Base-by-base conservation (phyloP, 2,329 filamentous ascomycete species). In the Penicillium sp. region DNA sequence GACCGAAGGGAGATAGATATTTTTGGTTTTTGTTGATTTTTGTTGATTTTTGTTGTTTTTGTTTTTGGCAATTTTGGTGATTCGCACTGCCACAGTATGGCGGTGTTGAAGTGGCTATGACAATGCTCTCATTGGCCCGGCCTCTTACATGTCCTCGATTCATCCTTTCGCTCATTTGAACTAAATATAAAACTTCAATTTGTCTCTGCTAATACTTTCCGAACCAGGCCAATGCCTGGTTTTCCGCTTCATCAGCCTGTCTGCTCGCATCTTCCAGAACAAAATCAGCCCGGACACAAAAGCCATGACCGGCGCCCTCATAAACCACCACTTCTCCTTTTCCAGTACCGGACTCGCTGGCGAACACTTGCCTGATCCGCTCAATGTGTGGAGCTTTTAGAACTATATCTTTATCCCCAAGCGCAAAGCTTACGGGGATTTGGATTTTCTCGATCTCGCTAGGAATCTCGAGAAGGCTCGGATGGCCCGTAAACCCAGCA, bases 271-370 rank as follows among this genome's bases (percentile, higher is more conserved):
- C 61, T 18, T 63, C 54, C 27, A 61, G 37, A 37, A 59, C 42
- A 15, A 58, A 46, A 58, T 69, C 65, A 9, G 60, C 65, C 35
- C 67, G 55, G 15, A 70, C 62, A 32, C 64, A 65, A 52, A 69
- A 70, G 18, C 67, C 67, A 55, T 70, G 67, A 1, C 61, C 57
- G 5, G 64, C 66, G 2, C 60, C 63, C 16, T 55, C 32, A 52
- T 68, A 69, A n/a, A 67, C 54, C 37, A 56, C 61, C 2, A 67
- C 60, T 46, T 65, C 67, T 4, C 63, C 61, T 85, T 82, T 10
- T 76, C 80, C 0, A 78, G 39, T 8, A 10, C 40, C 32, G 6
- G 27, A n/a, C 6, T 37, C 32, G 12, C 12, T 21, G 15, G 23
- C 23, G 12, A 51, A 45, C 16, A 51, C 23, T n/a, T 29, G 29